phyloP scores from a whole-genome alignment of 371 early-diverging fungal species.

The Capillidium heterosporum region DNA sequence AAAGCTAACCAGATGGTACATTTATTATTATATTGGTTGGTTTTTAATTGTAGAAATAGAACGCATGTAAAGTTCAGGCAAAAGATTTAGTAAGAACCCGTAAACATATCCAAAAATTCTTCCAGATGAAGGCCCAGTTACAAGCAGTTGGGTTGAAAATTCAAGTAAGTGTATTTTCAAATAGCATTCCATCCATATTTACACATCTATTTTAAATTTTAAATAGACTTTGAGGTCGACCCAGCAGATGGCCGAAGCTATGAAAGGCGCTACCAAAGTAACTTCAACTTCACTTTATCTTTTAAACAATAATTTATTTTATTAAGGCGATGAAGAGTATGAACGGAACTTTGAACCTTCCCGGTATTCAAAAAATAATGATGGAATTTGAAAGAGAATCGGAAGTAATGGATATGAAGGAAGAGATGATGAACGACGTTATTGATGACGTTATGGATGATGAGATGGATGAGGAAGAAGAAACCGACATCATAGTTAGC shows the following conservation, averaged over 20 bases:
- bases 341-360: conserved; percentile 87
- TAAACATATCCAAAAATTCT: conserved; percentile 83
- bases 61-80: conserved; percentile 88
- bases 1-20: conserved; percentile 76
- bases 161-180: conserved; percentile 31
- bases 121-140: conserved; percentile 84
- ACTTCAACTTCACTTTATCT: background rate
- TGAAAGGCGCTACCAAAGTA: conserved; percentile 81
- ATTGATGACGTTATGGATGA: conserved; percentile 92
- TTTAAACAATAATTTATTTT: background rate
- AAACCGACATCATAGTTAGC: conserved; percentile 67
- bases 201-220: background rate
- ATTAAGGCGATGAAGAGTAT: conserved; percentile 78
- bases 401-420: conserved; percentile 96
- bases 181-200: background rate
- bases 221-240: conserved; percentile 70
- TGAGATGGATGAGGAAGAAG: conserved; percentile 80
- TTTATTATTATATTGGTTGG: background rate
- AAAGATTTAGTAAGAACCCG: conserved; percentile 92
- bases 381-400: conserved; percentile 91
- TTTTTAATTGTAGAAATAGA: conserved; percentile 19
- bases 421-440: conserved; percentile 93
- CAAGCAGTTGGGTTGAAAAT: conserved; percentile 84
- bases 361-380: conserved; percentile 85
- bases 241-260: conserved; percentile 90